Evolutionary conservation across 805 yeast species (phyloP).

Genomic region (Metschnikowia lachancei): DNA sequence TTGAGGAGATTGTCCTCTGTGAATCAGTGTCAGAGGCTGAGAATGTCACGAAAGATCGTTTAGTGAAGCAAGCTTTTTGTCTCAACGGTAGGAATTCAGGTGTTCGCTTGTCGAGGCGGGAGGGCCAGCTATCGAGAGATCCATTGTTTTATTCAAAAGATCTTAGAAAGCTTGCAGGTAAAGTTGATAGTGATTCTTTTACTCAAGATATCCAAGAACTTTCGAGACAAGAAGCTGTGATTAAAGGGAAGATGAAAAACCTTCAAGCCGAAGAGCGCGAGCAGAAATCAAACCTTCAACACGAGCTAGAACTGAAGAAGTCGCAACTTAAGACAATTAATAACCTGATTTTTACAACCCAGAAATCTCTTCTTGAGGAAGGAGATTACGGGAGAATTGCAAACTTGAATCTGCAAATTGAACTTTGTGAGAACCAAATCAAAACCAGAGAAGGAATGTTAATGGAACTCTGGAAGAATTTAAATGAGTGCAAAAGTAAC

Average conservation of each 20-base stretch:
- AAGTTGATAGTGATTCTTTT: conserved; percentile 18
- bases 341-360: conserved; percentile 31
- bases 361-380: conserved; percentile 42
- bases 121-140: conserved; percentile 49
- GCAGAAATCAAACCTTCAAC: conserved; percentile 10
- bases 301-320: conserved; percentile 11
- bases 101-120: conserved; percentile 36
- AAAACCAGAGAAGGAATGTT: conserved; percentile 28
- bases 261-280: conserved; percentile 17
- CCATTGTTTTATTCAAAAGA: conserved; percentile 47
- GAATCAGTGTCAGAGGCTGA: conserved; percentile 53
- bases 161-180: conserved; percentile 29
- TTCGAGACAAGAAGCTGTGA: conserved; percentile 17
- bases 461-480: conserved; percentile 20
- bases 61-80: conserved; percentile 36
- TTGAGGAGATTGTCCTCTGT: conserved; percentile 59
- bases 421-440: conserved; percentile 29
- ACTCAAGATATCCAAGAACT: conserved; percentile 18
- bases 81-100: conserved; percentile 46
- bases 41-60: conserved; percentile 26
- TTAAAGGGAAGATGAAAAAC: conserved; percentile 16
- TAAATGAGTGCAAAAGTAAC: conserved; percentile 8
- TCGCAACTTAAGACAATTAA: conserved; percentile 18
- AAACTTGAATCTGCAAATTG: conserved; percentile 33
- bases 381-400: conserved; percentile 44